Base-by-base conservation (phyloP, 2,329 filamentous ascomycete genomes). In the Lachnellula arida region DNA sequence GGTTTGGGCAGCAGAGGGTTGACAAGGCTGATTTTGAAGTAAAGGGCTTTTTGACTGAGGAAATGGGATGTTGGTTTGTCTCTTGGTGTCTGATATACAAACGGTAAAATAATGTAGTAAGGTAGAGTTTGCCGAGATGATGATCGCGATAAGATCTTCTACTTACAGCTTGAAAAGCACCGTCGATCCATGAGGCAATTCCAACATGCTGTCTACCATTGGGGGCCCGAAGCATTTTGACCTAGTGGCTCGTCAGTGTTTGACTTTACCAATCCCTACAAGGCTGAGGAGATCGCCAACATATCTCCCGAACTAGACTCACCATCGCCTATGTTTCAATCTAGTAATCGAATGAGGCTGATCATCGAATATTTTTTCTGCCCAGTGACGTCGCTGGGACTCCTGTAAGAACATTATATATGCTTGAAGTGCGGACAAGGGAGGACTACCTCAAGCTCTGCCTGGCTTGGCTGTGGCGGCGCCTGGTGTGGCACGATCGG, bases 351-450 rank as follows among this genome's bases (percentile, higher is more conserved):
- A 75, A 40, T 82, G 70, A 32, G 63, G 65, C 0, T 79, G 78
- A 19, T 78, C 72, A 0, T 79, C 78, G 60, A 86, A 85, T 23
- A 86, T 82, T 42, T 80, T 75, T 61, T 84, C 77, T 5, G 82
- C 81, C 83, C 83, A 86, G 64, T 86, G 82, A 4, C 74, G 70
- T 49, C 71, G 72, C 80, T 84, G 46, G 37, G 42, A 19, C 11
- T 2, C 53, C 57, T 59, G 48, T 46, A 55, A 51, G 57, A 65
- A 44, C 46, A 49, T 57, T 51, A 48, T 43, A 40, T 34, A 55
- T 48, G 42, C 40, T 19, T 35, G n/a, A 32, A 46, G 25, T 15
- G 7, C 53, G 34, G 37, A 23, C 22, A 35, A 55, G 49, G 47
- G 53, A 51, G 47, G 35, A 47, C 51, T 56, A 70, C 67, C 61